Conservation (phyloP, 2,329 filamentous ascomycete genomes). For the Monilinia laxa region DNA sequence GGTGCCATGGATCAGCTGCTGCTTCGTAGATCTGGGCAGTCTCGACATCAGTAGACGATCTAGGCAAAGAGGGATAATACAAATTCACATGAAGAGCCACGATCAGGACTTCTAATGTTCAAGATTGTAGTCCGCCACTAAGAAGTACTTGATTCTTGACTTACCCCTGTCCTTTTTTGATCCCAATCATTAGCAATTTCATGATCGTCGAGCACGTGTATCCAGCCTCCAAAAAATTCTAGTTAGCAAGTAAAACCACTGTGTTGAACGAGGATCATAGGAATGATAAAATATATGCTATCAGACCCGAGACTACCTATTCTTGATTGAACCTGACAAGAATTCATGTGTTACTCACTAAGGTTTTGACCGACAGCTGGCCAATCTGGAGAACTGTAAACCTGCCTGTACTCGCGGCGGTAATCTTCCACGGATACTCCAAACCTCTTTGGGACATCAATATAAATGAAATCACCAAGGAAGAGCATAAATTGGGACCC, state of each 20-base stretch:
- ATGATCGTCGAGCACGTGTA: constrained; percentile 95
- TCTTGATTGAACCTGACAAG: neutral
- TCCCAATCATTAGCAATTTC: constrained; percentile 96
- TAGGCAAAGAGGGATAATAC: neutral
- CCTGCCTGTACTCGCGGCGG: constrained; percentile 85
- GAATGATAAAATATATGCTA: neutral
- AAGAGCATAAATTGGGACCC: constrained; percentile 78
- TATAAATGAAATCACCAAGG: constrained; percentile 85
- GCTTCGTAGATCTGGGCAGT: constrained; percentile 40
- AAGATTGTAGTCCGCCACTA: constrained; percentile 24
- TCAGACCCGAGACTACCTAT: neutral
- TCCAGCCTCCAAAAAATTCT: constrained; percentile 55
- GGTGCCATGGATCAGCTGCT: constrained; percentile 61
- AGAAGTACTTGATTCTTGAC: constrained; percentile 48
- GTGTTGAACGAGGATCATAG: neutral
- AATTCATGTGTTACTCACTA: constrained; percentile 48
- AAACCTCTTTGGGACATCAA: constrained; percentile 81
- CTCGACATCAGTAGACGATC: neutral
- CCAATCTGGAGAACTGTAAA: constrained; percentile 97
- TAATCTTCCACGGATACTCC: constrained; percentile 74
- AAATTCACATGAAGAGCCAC: neutral
- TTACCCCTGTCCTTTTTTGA: constrained; percentile 71
- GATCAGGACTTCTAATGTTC: neutral
- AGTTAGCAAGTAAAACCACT: constrained; percentile 5
- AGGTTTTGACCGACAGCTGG: constrained; percentile 68